Evolutionary conservation across 2,329 filamentous ascomycete species (phyloP), one percentile per base, ranked within the genome.

Genomic region (Microsporum audouinii): DNA sequence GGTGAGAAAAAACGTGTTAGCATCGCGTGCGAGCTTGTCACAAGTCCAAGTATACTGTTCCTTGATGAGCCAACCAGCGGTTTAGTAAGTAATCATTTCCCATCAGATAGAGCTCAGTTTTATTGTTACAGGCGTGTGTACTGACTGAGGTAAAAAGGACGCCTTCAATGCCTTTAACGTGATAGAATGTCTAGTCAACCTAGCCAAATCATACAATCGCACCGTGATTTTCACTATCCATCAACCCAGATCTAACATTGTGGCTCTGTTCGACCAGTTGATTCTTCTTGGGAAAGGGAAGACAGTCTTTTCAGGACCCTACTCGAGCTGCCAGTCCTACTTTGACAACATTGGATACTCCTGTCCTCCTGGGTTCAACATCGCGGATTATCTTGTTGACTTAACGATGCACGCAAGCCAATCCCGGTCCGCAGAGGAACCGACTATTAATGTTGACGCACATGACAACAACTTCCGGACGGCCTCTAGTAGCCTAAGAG

Each of bases 191-290:
- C 82, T 99, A 7, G 92, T 97, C 43, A 96, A 88, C 0, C 78
- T 99, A 51, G 94, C 95, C 58, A 96, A 96, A 78, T 94, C 86
- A 47, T 99, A 97, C 77, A 95, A 96, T 76, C 84, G 95, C 63
- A 99, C 95, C 0, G 91, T 99, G 60, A 88, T 99, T 64, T 96
- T 99, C 76, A 99, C 94, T 12, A 99, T 99, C 65, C 94, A 99
- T 73, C 94, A 99, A 70, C 94, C 94, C 41, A 85, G 95, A 66
- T 99, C 94, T 8, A 99, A 99, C 74, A 99, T 99, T 69, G 94
- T 97, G 27, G 94, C 94, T 7, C 82, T 99, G 2, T 99, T 99
- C 71, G 94, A 99, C 71, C 86, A 92, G 61, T 81, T 99, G n/a
- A 82, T 99, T 60, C 83, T 99, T 12, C 80, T 99, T 49, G 94